Evolutionary conservation across 129 eudicot species (phyloP), one percentile per base, ranked within the genome.

Genomic region (Artemisia tridentata): DNA sequence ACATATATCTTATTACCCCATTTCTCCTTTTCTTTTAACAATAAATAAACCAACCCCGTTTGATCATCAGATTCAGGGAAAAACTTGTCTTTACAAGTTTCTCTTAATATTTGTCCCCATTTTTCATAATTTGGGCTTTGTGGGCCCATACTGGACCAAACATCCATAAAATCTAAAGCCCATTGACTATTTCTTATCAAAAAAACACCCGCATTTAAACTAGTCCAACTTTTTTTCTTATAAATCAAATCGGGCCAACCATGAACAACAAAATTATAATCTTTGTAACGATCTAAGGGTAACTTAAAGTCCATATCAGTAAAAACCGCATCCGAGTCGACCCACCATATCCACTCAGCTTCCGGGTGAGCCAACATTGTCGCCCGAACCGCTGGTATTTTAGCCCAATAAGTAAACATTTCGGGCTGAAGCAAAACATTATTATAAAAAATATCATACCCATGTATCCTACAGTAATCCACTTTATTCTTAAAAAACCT

Each of bases 291-390:
- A 45, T 68, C 65, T 59, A 91, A 63, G 0, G 97, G 97, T 5
- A 87, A 69, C 80, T 80, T 77, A 48, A 87, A 90, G 20, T 90
- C 91, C 97, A 90, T 85, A 23, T 87, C 97, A 8, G 95, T 90
- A 49, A 90, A 69, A 4, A 75, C 95, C 4, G 95, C 95, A 46
- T 90, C 97, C n/a, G 93, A 89, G 80, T 89, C 96, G 5, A 89
- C 90, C 96, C 96, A 89, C 96, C 93, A 89, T 72, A 89, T 84
- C 96, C 96, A 89, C 88, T 89, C 96, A 27, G 93, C 84, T 52
- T 89, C 96, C 56, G 95, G 95, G 78, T 83, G 97, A 68, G 95
- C 97, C 80, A 91, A 60, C 92, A 91, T 85, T 38, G 88, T 88
- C 0, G 95, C 96, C 56, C 84, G 76, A 2, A 91, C 76, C 17